Conservation (phyloP, 192 early-diverging fungal genomes). For the Coemansia sp. region DNA sequence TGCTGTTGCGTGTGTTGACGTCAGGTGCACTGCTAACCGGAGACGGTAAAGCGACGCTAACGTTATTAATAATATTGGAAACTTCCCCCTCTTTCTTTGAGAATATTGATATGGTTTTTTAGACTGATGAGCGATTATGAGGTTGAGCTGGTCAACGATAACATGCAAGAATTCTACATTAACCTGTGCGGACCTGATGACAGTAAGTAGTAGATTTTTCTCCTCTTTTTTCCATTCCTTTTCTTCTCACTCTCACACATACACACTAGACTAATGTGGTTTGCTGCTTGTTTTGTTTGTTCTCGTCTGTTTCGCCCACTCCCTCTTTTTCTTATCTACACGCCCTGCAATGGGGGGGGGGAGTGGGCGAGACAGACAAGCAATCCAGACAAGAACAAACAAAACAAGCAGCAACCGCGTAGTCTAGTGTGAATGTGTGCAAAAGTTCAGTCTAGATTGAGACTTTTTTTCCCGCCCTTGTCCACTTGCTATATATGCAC, state of each 20-base stretch:
- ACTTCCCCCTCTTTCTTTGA: not conserved
- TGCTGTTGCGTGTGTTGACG: no score
- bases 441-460: not conserved
- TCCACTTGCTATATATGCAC: not conserved
- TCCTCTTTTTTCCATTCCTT: not conserved
- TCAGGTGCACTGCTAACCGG: no score
- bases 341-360: no score
- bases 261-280: not conserved
- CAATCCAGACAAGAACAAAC: not conserved
- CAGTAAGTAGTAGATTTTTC: slow-evolving; percentile 64
- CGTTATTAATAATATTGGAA: no score
- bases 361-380: not conserved
- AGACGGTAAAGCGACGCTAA: no score
- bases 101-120: slow-evolving; percentile 3
- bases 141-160: slow-evolving; percentile 97
- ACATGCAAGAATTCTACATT: slow-evolving; percentile 99
- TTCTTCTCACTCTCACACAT: not conserved
- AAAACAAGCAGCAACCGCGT: not conserved
- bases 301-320: not conserved
- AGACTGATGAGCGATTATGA: slow-evolving; percentile 99
- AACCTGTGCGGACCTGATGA: slow-evolving; percentile 90
- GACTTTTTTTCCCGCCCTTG: not conserved
- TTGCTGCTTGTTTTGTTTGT: not conserved
- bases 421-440: not conserved
- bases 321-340: not conserved